Percentiles rank a stretch among this genome's conserved stretches.
Conservation (phyloP, 1,284 basidiomycete species). For the Fomitiporia mediterranea region DNA sequence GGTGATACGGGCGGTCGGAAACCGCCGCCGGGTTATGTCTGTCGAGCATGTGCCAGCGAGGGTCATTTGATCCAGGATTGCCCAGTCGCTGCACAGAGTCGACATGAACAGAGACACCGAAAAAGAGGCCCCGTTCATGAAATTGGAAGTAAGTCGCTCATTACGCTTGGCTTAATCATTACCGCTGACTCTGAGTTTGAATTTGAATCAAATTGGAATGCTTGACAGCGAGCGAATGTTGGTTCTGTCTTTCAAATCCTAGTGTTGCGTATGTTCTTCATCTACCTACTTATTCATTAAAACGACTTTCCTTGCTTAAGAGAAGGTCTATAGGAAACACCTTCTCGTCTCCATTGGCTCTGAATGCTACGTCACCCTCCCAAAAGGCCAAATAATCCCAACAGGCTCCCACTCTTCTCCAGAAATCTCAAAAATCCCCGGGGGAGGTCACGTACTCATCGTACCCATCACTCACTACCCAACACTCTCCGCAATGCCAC, state of each 20-base stretch:
- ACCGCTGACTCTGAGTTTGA: neutral
- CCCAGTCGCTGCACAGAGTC: slow-evolving; percentile 55
- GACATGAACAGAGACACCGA: slow-evolving; percentile 33
- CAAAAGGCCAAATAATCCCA: slow-evolving; percentile 88
- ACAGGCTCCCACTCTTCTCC: slow-evolving; percentile 53
- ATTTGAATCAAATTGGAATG: slow-evolving; percentile 14
- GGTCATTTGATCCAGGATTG: slow-evolving; percentile 85
- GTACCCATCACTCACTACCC: slow-evolving; percentile 76
- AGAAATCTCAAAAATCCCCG: slow-evolving; percentile 59
- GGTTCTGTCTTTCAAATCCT: slow-evolving; percentile 95
- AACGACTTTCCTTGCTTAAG: slow-evolving; percentile 19
- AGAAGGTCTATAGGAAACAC: slow-evolving; percentile 78
- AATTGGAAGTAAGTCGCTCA: slow-evolving; percentile 66
- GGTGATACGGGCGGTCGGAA: slow-evolving; percentile 77
- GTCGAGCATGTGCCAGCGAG: slow-evolving; percentile 82
- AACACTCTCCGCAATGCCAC: slow-evolving; percentile 59
- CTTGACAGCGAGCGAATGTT: slow-evolving; percentile 78
- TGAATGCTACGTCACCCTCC: slow-evolving; percentile 90
- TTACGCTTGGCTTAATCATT: slow-evolving; percentile 17
- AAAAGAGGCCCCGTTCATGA: slow-evolving; percentile 67
- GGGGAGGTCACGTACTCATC: slow-evolving; percentile 90
- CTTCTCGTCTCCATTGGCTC: slow-evolving; percentile 88
- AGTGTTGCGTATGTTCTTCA: slow-evolving; percentile 61
- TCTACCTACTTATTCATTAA: slow-evolving; percentile 1
- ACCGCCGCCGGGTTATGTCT: slow-evolving; percentile 79